Conservation (phyloP, 768 basidiomycete genomes). For the Pleurotus cornucopiae region DNA sequence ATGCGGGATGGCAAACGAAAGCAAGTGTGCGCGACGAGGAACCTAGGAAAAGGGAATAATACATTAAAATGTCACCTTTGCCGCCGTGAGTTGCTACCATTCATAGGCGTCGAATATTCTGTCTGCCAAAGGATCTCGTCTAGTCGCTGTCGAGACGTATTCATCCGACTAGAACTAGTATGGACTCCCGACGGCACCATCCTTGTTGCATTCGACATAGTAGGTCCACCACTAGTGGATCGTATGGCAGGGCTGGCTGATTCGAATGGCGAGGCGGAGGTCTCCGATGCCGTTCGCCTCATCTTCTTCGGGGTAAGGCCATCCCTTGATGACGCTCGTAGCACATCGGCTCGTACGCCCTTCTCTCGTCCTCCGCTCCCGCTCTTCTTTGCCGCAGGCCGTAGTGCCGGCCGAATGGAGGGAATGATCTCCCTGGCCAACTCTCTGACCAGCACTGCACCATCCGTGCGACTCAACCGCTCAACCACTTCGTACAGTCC, state of each 20-base stretch:
- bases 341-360: slow-evolving; percentile 9
- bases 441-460: slow-evolving; percentile 87
- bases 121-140: slow-evolving; percentile 63
- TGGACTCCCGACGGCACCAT: slow-evolving; percentile 11
- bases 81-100: slow-evolving; percentile 8
- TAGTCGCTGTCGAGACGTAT: slow-evolving; percentile 47
- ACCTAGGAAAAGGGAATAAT: slow-evolving; percentile 12
- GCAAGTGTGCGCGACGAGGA: slow-evolving; percentile 1
- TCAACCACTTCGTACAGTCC: slow-evolving; percentile 79
- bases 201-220: slow-evolving; percentile 1
- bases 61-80: slow-evolving; percentile 6
- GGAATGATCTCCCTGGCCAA: slow-evolving; percentile 84
- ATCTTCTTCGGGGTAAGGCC: slow-evolving; percentile 59
- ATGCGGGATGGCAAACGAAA: slow-evolving; percentile 10
- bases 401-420: slow-evolving; percentile 66
- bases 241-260: slow-evolving; percentile 5
- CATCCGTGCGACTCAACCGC: slow-evolving; percentile 78
- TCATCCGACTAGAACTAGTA: slow-evolving; percentile 22
- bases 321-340: slow-evolving; percentile 10
- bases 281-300: slow-evolving; percentile 70
- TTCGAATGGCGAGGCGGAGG: slow-evolving; percentile 29
- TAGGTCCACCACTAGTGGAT: slow-evolving; percentile 2
- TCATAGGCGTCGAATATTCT: slow-evolving; percentile 6
- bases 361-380: slow-evolving; percentile 16
- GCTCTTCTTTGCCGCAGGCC: slow-evolving; percentile 36